These are phyloP conservation scores for Coniochaeta ligniaria DNA, from an alignment of 2,329 filamentous ascomycete genomes.

Conservation along the genomic window DNA sequence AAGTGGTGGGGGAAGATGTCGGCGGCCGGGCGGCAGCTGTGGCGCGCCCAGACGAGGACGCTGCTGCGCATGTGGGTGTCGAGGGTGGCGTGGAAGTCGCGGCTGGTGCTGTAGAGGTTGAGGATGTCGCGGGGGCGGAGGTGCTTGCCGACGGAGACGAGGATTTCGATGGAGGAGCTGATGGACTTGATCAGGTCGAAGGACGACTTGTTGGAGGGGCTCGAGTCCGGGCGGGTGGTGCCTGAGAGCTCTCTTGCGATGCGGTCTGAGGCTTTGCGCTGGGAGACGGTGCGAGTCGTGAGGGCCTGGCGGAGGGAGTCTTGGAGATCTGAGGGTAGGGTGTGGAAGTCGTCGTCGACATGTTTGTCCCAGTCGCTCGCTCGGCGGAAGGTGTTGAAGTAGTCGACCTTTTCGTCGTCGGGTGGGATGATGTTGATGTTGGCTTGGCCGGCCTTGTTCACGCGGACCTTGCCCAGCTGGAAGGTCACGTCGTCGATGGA, in stretches of 20 bases:
- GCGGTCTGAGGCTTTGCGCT: not conserved
- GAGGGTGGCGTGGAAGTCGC: conserved; percentile 52
- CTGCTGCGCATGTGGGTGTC: conserved; percentile 52
- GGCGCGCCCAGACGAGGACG: conserved; percentile 45
- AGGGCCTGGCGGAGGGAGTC: not conserved
- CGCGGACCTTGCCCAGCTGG: not conserved
- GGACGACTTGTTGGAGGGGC: not conserved
- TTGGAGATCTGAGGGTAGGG: not conserved
- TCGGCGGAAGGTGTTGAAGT: not conserved
- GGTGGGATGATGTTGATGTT: not conserved
- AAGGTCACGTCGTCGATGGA: not conserved
- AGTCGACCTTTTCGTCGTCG: not conserved
- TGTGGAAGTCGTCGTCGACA: not conserved
- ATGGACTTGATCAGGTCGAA: conserved; percentile 37
- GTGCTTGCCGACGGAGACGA: conserved; percentile 45
- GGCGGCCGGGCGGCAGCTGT: conserved; percentile 47
- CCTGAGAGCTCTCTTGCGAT: not conserved
- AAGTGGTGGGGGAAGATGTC: conserved; percentile 53
- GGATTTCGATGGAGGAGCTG: conserved; percentile 40
- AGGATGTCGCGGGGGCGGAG: conserved; percentile 51
- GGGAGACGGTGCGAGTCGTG: not conserved
- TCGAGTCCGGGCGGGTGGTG: not conserved
- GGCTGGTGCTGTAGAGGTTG: conserved; percentile 57
- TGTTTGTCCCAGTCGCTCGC: not conserved
- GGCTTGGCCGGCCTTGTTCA: not conserved